phyloP scores from a whole-genome alignment of 805 yeast species.

The Debaryomyces hansenii region DNA sequence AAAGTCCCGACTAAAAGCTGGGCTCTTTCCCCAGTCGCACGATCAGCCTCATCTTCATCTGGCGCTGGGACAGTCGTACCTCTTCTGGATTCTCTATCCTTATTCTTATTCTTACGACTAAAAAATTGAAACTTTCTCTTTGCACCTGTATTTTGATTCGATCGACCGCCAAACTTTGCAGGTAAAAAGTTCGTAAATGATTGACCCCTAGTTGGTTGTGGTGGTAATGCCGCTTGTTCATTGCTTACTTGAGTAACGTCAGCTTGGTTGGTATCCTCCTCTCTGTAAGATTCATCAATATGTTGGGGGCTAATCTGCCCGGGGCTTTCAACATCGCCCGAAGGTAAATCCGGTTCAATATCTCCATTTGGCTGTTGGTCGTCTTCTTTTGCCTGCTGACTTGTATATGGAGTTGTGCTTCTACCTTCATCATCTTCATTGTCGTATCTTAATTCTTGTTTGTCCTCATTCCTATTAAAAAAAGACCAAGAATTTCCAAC shows the following conservation, averaged over 20 bases:
- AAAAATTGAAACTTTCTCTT: constrained; percentile 21
- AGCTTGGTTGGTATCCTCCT: neutral
- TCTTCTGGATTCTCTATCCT: constrained; percentile 20
- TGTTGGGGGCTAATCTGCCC: neutral
- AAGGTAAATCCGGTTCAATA: neutral
- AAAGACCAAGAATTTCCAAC: constrained; percentile 34
- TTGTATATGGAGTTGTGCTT: constrained; percentile 7
- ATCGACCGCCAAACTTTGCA: constrained; percentile 6
- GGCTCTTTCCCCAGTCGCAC: constrained; percentile 38
- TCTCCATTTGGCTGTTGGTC: neutral
- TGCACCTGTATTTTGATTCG: constrained; percentile 8
- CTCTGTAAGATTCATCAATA: no score
- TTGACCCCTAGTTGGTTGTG: constrained; percentile 7
- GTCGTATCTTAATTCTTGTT: constrained; percentile 30
- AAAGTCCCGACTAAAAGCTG: constrained; percentile 41
- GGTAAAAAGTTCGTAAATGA: constrained; percentile 16
- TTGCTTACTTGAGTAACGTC: neutral
- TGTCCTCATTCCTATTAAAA: constrained; percentile 28
- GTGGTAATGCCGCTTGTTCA: neutral
- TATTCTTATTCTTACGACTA: constrained; percentile 22
- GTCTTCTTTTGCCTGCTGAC: neutral
- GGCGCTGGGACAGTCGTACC: constrained; percentile 13
- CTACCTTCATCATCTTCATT: constrained; percentile 29
- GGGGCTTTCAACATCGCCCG: neutral
- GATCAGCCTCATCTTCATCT: constrained; percentile 21